phyloP scores from a whole-genome alignment of 352 stramenopile genomes.

The Pythium monospermum region DNA sequence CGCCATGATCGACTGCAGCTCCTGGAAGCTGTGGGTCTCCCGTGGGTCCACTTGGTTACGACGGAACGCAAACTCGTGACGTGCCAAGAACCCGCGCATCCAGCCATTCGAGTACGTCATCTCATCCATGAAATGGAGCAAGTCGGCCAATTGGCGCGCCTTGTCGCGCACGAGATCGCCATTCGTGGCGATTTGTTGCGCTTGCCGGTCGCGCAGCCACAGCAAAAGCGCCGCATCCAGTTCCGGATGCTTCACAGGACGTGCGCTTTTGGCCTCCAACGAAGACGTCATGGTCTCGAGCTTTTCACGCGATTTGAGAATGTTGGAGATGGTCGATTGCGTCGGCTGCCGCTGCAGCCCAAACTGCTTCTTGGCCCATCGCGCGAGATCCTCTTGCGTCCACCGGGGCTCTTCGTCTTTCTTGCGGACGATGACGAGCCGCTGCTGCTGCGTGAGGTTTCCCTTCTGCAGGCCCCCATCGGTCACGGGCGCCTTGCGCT shows the following conservation, averaged over 20 bases:
- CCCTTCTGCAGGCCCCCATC: conserved; percentile 20
- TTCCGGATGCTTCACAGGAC: conserved; percentile 45
- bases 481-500: neutral
- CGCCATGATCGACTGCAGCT: conserved; percentile 2
- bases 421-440: conserved; percentile 49
- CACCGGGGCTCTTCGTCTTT: conserved; percentile 45
- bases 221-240: conserved; percentile 39
- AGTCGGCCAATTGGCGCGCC: conserved; percentile 27
- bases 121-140: conserved; percentile 32
- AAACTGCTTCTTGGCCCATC: conserved; percentile 55
- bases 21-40: neutral
- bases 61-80: conserved; percentile 39
- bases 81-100: conserved; percentile 54
- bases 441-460: conserved; percentile 64
- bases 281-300: conserved; percentile 38
- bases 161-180: conserved; percentile 29
- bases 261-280: conserved; percentile 33
- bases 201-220: conserved; percentile 40
- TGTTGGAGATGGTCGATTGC: conserved; percentile 64
- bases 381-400: conserved; percentile 47
- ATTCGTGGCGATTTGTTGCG: conserved; percentile 21
- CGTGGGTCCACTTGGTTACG: conserved; percentile 21
- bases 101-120: conserved; percentile 61
- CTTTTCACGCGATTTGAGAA: conserved; percentile 40
- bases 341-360: conserved; percentile 39